Base-by-base conservation (phyloP, 1,284 basidiomycete genomes). In the Microbotryum violaceum region DNA sequence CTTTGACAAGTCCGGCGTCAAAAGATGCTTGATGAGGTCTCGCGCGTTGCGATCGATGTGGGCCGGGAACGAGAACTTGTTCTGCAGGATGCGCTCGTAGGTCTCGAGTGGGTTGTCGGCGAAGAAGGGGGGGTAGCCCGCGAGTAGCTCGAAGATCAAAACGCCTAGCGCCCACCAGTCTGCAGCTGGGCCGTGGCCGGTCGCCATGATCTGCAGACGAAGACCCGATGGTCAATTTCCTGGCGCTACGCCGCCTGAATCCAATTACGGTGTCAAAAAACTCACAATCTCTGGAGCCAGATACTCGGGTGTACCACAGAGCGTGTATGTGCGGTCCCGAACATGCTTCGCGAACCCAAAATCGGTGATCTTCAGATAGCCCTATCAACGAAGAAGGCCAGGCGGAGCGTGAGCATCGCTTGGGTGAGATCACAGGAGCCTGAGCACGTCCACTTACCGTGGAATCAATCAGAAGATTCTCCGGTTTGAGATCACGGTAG, bases 161-260 rank as follows among this genome's bases (percentile, higher is more conserved):
- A 92, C 96, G 33, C 93, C 93, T 73, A 97, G 88, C 68, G 89
- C 89, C 93, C 93, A 97, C 91, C 92, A 97, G 74, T 97, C 93
- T 61, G 78, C 79, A 2, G 79, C 78, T 69, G 79, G 78, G 3
- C 78, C 78, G 65, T 81, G 79, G 4, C 79, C 79, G 54, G 78
- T 79, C 0, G 77, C 78, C 42, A 60, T 61, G 56, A 67, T 67
- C 62, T 61, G 54, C 9, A 6, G 5, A 6, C 7, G 6, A 2
- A 10, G 23, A 6, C 23, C 48, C 3, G 21, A 50, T 14, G 23
- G 29, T 12, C 4, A 29, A 25, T 27, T 23, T 29, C 49, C 25
- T 12, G 25, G 37, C 37, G 37, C 12, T 42, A 18, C 37, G 37
- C 12, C 94, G 90, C 70, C 92, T 89, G 72, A 92, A 97, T 27